Evolutionary conservation across 306 rosid species (phyloP).

Genomic region (Cercis canadensis): DNA sequence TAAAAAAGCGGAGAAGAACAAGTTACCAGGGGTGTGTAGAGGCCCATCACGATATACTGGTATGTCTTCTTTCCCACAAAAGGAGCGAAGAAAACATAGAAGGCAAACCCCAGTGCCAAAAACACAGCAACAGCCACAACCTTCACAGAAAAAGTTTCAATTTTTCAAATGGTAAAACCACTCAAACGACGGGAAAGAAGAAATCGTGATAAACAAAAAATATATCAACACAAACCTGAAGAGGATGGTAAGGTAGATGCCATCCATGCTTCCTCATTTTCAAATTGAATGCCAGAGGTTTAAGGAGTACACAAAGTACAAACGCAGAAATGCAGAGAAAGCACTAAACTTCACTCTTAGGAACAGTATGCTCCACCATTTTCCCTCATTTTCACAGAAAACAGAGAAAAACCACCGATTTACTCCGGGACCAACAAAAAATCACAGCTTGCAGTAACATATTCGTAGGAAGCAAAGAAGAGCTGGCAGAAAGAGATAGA

Average conservation of each 20-base stretch:
- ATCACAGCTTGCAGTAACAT: constrained; percentile 38
- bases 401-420: constrained; percentile 45
- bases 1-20: constrained; percentile 32
- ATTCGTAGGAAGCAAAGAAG: constrained; percentile 31
- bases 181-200: neutral
- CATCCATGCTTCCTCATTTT: constrained; percentile 97
- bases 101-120: constrained; percentile 94
- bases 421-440: constrained; percentile 36
- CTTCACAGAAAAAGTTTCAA: constrained; percentile 40
- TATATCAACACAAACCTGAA: constrained; percentile 64
- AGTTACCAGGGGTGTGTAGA: constrained; percentile 92
- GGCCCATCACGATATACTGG: constrained; percentile 83
- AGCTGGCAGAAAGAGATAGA: constrained; percentile 59
- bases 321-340: constrained; percentile 32
- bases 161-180: constrained; percentile 18
- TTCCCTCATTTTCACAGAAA: constrained; percentile 48
- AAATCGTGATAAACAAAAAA: constrained; percentile 29
- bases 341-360: constrained; percentile 33
- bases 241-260: constrained; percentile 98
- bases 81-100: constrained; percentile 97
- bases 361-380: constrained; percentile 36
- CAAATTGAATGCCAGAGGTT: constrained; percentile 37
- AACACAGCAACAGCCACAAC: constrained; percentile 99
- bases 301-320: constrained; percentile 24
- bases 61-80: constrained; percentile 86